Conservation (phyloP, 768 basidiomycete species). For the Boletus pseudo-olivaceus region DNA sequence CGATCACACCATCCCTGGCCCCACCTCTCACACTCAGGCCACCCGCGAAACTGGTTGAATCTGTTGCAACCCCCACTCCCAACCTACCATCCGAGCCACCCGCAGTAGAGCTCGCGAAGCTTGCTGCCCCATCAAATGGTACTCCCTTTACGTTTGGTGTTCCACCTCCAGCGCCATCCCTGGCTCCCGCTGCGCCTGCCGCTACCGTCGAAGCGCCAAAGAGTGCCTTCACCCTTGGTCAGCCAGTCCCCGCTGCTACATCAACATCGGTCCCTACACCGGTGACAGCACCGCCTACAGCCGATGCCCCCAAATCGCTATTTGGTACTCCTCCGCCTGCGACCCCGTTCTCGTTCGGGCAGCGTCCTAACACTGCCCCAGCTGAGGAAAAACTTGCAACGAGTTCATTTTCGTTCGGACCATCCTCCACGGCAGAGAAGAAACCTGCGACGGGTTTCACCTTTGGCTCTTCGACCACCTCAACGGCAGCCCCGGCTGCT, state of each 20-base stretch:
- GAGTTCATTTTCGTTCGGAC: conserved; percentile 26
- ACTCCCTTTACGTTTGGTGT: conserved; percentile 29
- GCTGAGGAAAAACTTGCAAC: conserved; percentile 22
- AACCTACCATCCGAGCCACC: conserved; percentile 10
- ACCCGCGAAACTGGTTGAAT: conserved; percentile 21
- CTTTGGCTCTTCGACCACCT: conserved; percentile 39
- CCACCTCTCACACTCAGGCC: conserved; percentile 30
- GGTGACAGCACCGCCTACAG: conserved; percentile 9
- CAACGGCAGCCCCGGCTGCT: conserved; percentile 33
- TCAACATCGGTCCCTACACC: conserved; percentile 8
- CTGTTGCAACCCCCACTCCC: conserved; percentile 7
- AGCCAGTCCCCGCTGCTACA: conserved; percentile 9
- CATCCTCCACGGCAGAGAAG: conserved; percentile 35
- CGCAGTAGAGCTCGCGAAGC: conserved; percentile 4
- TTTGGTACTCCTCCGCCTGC: conserved; percentile 34
- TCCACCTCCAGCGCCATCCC: conserved; percentile 10
- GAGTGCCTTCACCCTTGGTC: conserved; percentile 33
- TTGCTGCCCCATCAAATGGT: conserved; percentile 3
- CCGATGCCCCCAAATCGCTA: conserved; percentile 41
- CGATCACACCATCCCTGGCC: conserved; percentile 2
- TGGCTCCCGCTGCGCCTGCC: conserved; percentile 8
- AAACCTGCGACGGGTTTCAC: conserved; percentile 39
- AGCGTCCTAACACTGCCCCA: conserved; percentile 20
- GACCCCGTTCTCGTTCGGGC: conserved; percentile 45
- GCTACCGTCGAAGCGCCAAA: conserved; percentile 30